Percentiles rank a stretch among this genome's conserved stretches.
Evolutionary conservation across 495 filamentous ascomycete species (phyloP).

Genomic region (Penicillium waksmanii): DNA sequence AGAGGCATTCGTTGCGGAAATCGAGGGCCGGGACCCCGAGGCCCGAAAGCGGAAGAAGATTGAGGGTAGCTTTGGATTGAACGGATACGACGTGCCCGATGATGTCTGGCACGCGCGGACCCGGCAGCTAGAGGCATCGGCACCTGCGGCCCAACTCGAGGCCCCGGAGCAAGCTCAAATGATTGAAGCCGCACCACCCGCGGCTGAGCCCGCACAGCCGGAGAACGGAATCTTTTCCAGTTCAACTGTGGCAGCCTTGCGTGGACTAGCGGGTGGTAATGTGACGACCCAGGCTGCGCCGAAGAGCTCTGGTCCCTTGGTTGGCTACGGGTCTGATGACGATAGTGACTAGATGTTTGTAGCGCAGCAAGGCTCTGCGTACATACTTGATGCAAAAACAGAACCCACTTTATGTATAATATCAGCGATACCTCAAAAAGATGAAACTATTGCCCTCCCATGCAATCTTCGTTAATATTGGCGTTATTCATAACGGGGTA

Average conservation of each 20-base stretch:
- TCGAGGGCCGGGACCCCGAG: slow-evolving; percentile 88
- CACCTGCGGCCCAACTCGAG: slow-evolving; percentile 43
- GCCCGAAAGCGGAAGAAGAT: slow-evolving; percentile 86
- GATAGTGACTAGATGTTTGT: slow-evolving; percentile 58
- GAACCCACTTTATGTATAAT: slow-evolving; percentile 37
- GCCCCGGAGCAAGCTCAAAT: slow-evolving; percentile 47
- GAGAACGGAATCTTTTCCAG: slow-evolving; percentile 75
- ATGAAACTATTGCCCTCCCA: slow-evolving; percentile 10
- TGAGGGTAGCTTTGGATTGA: slow-evolving; percentile 84
- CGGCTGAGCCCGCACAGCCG: slow-evolving; percentile 25
- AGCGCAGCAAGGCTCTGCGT: slow-evolving; percentile 3
- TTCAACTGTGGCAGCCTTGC: slow-evolving; percentile 75
- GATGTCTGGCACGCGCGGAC: slow-evolving; percentile 85
- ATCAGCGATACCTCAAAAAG: slow-evolving; percentile 42
- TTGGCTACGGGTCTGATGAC: slow-evolving; percentile 90
- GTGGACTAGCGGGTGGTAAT: slow-evolving; percentile 48
- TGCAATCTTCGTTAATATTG: slow-evolving; percentile 16
- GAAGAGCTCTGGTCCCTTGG: slow-evolving; percentile 65
- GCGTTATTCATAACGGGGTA: slow-evolving; percentile 36
- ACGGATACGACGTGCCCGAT: slow-evolving; percentile 93
- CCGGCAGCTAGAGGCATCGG: slow-evolving; percentile 49
- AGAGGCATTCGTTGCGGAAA: slow-evolving; percentile 86
- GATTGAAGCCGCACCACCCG: slow-evolving; percentile 41
- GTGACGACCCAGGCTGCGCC: slow-evolving; percentile 40
- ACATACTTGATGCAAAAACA: slow-evolving; percentile 2